Conservation (phyloP, 805 yeast genomes). For the Yueomyces sp. region DNA sequence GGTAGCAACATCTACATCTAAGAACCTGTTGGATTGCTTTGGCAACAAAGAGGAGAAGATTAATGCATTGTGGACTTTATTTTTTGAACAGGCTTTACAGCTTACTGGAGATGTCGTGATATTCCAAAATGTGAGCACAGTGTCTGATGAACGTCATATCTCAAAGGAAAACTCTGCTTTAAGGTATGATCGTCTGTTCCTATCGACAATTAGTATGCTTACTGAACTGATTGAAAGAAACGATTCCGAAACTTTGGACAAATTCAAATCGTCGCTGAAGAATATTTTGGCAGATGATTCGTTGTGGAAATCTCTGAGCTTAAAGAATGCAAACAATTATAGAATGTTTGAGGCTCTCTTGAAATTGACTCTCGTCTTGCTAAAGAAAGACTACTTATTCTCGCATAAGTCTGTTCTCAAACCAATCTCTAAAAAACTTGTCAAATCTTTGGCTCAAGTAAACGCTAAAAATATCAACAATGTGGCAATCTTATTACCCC, state of each 20-base stretch:
- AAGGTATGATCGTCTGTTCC: conserved; percentile 47
- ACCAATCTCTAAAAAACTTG: conserved; percentile 18
- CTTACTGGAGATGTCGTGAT: conserved; percentile 39
- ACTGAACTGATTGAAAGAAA: conserved; percentile 17
- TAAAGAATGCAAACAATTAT: conserved; percentile 27
- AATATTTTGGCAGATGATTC: conserved; percentile 29
- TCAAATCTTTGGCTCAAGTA: conserved; percentile 24
- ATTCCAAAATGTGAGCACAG: conserved; percentile 44
- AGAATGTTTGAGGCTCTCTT: conserved; percentile 31
- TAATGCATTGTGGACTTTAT: conserved; percentile 46
- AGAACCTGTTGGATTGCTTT: conserved; percentile 41
- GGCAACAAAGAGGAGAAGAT: conserved; percentile 40
- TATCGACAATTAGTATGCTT: conserved; percentile 37
- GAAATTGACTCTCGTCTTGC: conserved; percentile 24
- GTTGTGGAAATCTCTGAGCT: conserved; percentile 30
- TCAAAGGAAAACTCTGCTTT: conserved; percentile 50
- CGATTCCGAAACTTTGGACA: conserved; percentile 4
- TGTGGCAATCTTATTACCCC: conserved; percentile 34
- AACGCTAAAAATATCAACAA: conserved; percentile 26
- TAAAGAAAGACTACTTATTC: conserved; percentile 8
- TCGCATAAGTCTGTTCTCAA: conserved; percentile 21
- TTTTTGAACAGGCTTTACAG: conserved; percentile 41
- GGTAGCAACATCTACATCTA: conserved; percentile 38
- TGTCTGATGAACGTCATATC: conserved; percentile 65
- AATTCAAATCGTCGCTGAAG: conserved; percentile 8